Conservation (phyloP, 768 basidiomycete genomes). For the Nidula microcarpa region DNA sequence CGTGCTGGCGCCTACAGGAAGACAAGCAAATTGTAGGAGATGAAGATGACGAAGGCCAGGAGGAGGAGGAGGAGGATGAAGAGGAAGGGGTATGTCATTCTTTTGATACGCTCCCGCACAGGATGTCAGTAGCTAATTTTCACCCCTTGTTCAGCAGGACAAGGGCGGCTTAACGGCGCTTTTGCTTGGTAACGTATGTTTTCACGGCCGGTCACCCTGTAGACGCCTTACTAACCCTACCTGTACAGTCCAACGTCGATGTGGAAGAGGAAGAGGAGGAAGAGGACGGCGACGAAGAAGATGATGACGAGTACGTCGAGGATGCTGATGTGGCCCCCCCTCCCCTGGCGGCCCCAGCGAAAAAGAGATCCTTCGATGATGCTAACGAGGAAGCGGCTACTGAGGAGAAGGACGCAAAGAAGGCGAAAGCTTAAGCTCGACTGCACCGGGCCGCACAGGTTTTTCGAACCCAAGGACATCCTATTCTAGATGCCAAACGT, state of each 20-base stretch:
- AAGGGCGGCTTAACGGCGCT: constrained; percentile 21
- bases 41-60: constrained; percentile 2
- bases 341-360: constrained; percentile 11
- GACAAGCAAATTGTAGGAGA: constrained; percentile 1
- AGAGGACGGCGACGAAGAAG: constrained; percentile 21
- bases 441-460: constrained; percentile 1
- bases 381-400: constrained; percentile 16
- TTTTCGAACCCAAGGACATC: constrained; percentile 6
- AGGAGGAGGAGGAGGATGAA: neutral
- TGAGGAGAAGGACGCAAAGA: constrained; percentile 33
- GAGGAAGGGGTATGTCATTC: neutral
- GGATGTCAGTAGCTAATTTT: neutral
- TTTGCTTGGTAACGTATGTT: constrained; percentile 23
- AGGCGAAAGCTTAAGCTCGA: constrained; percentile 31
- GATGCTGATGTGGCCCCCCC: constrained; percentile 15
- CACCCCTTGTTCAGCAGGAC: constrained; percentile 1
- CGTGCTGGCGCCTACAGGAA: neutral
- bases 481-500: no score
- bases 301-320: constrained; percentile 28
- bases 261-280: constrained; percentile 18
- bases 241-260: constrained; percentile 19
- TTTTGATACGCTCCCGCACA: neutral
- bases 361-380: constrained; percentile 32
- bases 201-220: neutral
- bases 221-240: neutral